Conservation (phyloP, 345 rosid species). For the Pistacia integerrima region DNA sequence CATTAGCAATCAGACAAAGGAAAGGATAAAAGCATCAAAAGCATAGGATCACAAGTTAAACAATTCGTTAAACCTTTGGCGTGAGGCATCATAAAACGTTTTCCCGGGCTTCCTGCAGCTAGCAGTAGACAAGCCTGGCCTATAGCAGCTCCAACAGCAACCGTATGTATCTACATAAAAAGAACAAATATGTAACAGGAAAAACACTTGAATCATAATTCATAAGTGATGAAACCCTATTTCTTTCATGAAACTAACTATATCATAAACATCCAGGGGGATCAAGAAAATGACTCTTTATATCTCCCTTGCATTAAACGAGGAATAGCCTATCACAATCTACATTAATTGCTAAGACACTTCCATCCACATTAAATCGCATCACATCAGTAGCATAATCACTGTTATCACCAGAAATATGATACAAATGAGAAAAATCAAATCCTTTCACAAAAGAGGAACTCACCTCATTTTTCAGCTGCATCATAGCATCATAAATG, state of each 20-base stretch:
- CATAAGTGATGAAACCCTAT: neutral
- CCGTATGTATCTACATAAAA: slow-evolving; percentile 67
- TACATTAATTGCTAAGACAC: neutral
- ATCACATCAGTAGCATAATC: neutral
- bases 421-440: neutral
- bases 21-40: neutral
- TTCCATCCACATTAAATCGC: neutral
- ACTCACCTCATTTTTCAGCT: slow-evolving; percentile 59
- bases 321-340: neutral
- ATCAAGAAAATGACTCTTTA: neutral
- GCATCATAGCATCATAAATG: slow-evolving; percentile 84
- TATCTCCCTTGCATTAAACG: neutral
- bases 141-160: slow-evolving; percentile 73
- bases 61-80: slow-evolving; percentile 60
- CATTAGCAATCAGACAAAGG: slow-evolving; percentile 1
- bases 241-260: neutral
- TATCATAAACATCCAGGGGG: neutral
- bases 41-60: slow-evolving; percentile 1
- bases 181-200: slow-evolving; percentile 11
- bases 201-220: neutral
- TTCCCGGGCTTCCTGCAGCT: slow-evolving; percentile 84
- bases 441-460: slow-evolving; percentile 1
- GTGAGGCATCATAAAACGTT: slow-evolving; percentile 88
- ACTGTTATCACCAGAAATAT: neutral
- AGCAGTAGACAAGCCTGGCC: slow-evolving; percentile 85